Evolutionary conservation across 352 stramenopile species (phyloP), one percentile per base, ranked within the genome.

Genomic region (Globisporangium orthogonon): DNA sequence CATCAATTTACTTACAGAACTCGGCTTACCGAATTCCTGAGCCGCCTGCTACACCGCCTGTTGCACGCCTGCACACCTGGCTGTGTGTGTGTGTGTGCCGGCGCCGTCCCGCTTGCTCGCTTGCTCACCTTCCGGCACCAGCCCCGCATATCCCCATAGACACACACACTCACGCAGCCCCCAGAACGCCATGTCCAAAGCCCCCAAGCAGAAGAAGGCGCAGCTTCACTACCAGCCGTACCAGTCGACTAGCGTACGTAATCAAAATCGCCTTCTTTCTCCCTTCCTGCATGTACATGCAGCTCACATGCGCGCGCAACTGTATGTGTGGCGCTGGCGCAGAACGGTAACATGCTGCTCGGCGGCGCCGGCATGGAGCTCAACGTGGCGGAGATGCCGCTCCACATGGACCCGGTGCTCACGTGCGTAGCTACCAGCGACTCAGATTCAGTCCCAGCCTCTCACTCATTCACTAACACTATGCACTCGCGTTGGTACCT

Each of bases 181-280:
- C 23, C 18, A 52, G 31, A 35, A 11, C 37, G 31, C 46, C 58
- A 92, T 92, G 82, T 89, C 78, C 50, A 92, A 92, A 60, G 82
- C 79, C 14, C 82, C 82, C 37, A 92, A 92, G 64, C 64, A 74
- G 49, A 87, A 87, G 63, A 90, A 86, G 60, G 58, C 58, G 50
- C 70, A 86, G 64, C 70, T 87, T 41, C 82, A 90, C 56, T 92
- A 90, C 69, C 79, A 89, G 70, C 82, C 82, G 11, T 92, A 92
- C 70, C 82, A 92, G 70, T 63, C 72, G 17, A 29, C 69, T 23
- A 33, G 11, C 56, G 60, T 65, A 61, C 52, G 54, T 65, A 61
- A 65, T 60, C 50, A 56, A 23, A 23, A 47, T 7, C 35, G n/a
- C 0, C 35, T 9, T 23, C 29, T 23, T 23, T 23, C 23, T 23